These are phyloP conservation scores for Fraxinus quadrangulata DNA, from an alignment of 257 asterid genomes.

Conservation along the genomic window DNA sequence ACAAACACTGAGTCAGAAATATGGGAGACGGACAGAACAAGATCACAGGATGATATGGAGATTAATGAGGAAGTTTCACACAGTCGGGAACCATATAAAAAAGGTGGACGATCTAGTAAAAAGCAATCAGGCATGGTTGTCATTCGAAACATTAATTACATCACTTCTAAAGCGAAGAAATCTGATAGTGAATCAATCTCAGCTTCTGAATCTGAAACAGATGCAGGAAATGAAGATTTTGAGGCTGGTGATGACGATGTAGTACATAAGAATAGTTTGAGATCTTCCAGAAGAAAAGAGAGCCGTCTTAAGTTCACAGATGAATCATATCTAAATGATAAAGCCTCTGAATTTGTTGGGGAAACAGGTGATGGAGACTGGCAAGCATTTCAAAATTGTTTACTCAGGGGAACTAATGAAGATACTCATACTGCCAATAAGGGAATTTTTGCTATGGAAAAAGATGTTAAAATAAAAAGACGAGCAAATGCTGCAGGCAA, in stretches of 20 bases:
- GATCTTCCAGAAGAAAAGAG: slow-evolving; percentile 56
- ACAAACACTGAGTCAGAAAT: slow-evolving; percentile 51
- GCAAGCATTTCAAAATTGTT: slow-evolving; percentile 90
- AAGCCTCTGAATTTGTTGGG: slow-evolving; percentile 43
- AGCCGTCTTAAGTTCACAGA: slow-evolving; percentile 37
- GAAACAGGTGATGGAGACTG: slow-evolving; percentile 63
- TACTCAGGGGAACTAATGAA: slow-evolving; percentile 67
- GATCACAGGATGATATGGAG: slow-evolving; percentile 42
- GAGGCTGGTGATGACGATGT: slow-evolving; percentile 36
- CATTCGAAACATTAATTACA: slow-evolving; percentile 52
- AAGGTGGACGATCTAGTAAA: slow-evolving; percentile 45
- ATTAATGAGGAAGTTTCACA: slow-evolving; percentile 32
- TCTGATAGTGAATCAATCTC: slow-evolving; percentile 46
- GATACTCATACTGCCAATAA: slow-evolving; percentile 44
- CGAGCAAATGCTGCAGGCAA: slow-evolving; percentile 37
- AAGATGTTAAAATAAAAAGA: slow-evolving; percentile 48
- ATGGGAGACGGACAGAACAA: slow-evolving; percentile 32
- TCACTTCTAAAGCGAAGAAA: slow-evolving; percentile 48
- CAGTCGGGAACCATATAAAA: slow-evolving; percentile 46
- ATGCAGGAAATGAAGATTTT: slow-evolving; percentile 42
- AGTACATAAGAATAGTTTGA: slow-evolving; percentile 34
- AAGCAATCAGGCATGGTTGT: slow-evolving; percentile 51
- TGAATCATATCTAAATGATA: slow-evolving; percentile 37
- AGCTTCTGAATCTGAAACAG: slow-evolving; percentile 38
- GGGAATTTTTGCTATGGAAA: slow-evolving; percentile 62